Conservation (phyloP, 495 filamentous ascomycete genomes). For the Penicillium lividum region DNA sequence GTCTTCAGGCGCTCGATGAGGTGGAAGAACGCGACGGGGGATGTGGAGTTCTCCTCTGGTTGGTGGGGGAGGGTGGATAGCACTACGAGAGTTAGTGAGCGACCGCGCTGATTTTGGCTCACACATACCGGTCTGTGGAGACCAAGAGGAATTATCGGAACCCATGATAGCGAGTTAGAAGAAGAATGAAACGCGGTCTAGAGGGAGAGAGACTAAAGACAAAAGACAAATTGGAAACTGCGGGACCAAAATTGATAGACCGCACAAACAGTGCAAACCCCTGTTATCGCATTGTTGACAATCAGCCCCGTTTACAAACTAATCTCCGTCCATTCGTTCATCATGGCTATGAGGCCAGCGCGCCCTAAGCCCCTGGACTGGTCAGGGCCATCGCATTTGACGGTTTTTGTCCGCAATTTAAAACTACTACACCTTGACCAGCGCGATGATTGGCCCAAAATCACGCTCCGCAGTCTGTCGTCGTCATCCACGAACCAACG, state of each 20-base stretch:
- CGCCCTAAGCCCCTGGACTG: conserved; percentile 41
- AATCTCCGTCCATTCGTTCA: conserved; percentile 11
- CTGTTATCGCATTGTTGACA: neutral
- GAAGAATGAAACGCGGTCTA: neutral
- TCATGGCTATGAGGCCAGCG: conserved; percentile 35
- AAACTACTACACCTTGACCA: conserved; percentile 76
- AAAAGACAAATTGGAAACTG: conserved; percentile 14
- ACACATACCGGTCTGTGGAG: conserved; percentile 29
- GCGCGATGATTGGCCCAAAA: conserved; percentile 72
- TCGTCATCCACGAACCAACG: conserved; percentile 72
- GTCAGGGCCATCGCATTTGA: conserved; percentile 51
- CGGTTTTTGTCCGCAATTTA: conserved; percentile 78
- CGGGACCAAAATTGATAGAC: conserved; percentile 6
- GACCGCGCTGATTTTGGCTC: neutral
- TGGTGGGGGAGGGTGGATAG: conserved; percentile 51
- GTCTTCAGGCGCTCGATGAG: conserved; percentile 91
- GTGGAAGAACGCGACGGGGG: conserved; percentile 90
- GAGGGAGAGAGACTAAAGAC: neutral
- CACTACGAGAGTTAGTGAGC: conserved; percentile 26
- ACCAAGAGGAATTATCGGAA: conserved; percentile 34
- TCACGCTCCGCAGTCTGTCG: conserved; percentile 64
- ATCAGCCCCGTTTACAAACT: conserved; percentile 20
- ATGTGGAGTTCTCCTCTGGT: conserved; percentile 60
- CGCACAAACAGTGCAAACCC: too few species aligned
- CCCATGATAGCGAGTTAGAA: conserved; percentile 28